These are phyloP conservation scores for Fagus sylvatica DNA, from an alignment of 306 rosid genomes.

Conservation along the genomic window DNA sequence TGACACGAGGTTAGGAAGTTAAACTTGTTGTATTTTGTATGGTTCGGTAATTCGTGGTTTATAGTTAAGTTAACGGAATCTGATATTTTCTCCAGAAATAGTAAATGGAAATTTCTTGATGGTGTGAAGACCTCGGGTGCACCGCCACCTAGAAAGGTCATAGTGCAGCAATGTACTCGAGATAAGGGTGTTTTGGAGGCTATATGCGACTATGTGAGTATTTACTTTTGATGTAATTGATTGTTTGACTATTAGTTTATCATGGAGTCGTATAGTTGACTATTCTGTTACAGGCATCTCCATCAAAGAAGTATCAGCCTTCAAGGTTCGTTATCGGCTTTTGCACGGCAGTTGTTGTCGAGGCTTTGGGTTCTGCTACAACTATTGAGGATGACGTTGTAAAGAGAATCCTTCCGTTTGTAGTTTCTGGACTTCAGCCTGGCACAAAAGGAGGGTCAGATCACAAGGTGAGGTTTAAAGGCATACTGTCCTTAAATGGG, in stretches of 20 bases:
- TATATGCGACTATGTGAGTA: slow-evolving; percentile 83
- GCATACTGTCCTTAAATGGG: slow-evolving; percentile 1
- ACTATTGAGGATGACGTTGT: slow-evolving; percentile 59
- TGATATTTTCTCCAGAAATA: slow-evolving; percentile 52
- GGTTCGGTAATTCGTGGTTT: neutral
- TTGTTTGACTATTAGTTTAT: slow-evolving; percentile 10
- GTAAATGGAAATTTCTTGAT: slow-evolving; percentile 78
- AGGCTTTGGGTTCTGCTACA: slow-evolving; percentile 70
- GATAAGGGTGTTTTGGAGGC: slow-evolving; percentile 73
- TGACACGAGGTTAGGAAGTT: slow-evolving; percentile 58
- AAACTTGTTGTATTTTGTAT: slow-evolving; percentile 17
- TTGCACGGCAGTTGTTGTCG: slow-evolving; percentile 84
- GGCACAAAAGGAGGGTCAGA: slow-evolving; percentile 53
- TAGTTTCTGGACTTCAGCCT: slow-evolving; percentile 68
- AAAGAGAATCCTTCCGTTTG: slow-evolving; percentile 71
- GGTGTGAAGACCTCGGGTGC: slow-evolving; percentile 85
- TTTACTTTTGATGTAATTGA: slow-evolving; percentile 19
- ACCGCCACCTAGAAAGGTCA: slow-evolving; percentile 78
- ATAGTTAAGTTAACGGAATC: slow-evolving; percentile 12
- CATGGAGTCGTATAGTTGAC: slow-evolving; percentile 4
- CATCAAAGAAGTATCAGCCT: slow-evolving; percentile 66
- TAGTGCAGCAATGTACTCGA: slow-evolving; percentile 80
- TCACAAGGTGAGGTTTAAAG: slow-evolving; percentile 66
- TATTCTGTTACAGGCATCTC: slow-evolving; percentile 58
- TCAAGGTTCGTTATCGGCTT: slow-evolving; percentile 62